Evolutionary conservation across 2,329 filamentous ascomycete genomes (phyloP).

Genomic region (Fusarium siculi): DNA sequence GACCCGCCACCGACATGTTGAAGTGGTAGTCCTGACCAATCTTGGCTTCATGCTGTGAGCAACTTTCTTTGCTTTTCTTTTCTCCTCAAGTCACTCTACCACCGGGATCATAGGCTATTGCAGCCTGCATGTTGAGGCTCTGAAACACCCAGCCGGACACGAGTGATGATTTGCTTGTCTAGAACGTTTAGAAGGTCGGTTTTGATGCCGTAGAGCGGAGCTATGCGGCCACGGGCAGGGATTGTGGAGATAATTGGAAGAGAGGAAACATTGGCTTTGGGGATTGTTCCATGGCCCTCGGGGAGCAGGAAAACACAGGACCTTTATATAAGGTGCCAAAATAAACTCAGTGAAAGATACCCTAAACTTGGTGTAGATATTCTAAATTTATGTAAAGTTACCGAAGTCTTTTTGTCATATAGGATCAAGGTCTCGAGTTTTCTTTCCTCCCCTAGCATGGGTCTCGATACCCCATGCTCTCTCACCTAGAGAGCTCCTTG

Average conservation of each 20-base stretch:
- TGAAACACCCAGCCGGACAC: conserved; percentile 26
- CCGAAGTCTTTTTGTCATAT: too few relatives aligned
- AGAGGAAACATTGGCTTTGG: not conserved
- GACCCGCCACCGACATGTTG: conserved; percentile 19
- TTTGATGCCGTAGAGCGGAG: conserved; percentile 18
- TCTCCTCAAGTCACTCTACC: not conserved
- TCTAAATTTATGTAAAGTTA: too few relatives aligned
- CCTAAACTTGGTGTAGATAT: too few relatives aligned
- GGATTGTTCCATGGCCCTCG: not conserved
- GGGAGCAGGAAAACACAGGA: too few relatives aligned
- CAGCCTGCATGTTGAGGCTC: conserved; percentile 7
- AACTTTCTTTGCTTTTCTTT: not conserved
- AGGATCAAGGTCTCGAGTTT: too few relatives aligned
- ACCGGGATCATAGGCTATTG: not conserved
- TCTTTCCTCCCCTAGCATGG: not conserved
- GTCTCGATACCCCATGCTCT: conserved; percentile 11
- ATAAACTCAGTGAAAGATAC: too few relatives aligned
- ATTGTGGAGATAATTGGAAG: conserved; percentile 22
- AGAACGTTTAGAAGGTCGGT: conserved; percentile 29
- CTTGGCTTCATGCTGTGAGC: not conserved
- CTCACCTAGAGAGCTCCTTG: conserved; percentile 10
- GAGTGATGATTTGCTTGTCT: conserved; percentile 22
- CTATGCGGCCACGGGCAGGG: conserved; percentile 9
- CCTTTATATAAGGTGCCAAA: too few relatives aligned
- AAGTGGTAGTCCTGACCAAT: not conserved